Conservation (phyloP, 2,329 filamentous ascomycete genomes). For the Dactylonectria estremocensis region DNA sequence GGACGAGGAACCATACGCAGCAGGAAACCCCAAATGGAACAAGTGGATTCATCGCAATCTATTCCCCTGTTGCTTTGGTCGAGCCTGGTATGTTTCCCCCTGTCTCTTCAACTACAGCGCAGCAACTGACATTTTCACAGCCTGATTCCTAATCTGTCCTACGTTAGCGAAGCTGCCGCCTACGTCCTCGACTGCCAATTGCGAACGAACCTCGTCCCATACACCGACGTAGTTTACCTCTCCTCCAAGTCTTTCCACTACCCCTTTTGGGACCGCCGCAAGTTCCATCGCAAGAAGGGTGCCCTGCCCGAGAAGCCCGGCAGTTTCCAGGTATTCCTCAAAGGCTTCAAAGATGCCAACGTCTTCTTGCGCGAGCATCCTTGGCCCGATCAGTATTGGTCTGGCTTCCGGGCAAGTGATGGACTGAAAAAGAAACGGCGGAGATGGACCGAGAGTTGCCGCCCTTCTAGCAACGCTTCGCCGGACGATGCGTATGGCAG, state of each 20-base stretch:
- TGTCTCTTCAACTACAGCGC: background rate
- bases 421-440: constrained; percentile 74
- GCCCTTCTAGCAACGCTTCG: constrained; percentile 68
- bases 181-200: constrained; percentile 95
- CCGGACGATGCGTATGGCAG: constrained; percentile 77
- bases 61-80: constrained; percentile 96
- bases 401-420: constrained; percentile 78
- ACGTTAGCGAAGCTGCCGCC: constrained; percentile 96
- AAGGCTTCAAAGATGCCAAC: constrained; percentile 97
- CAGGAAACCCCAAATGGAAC: constrained; percentile 98
- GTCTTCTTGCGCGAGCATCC: constrained; percentile 95
- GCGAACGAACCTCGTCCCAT: constrained; percentile 92
- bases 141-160: constrained; percentile 96
- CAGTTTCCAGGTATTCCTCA: constrained; percentile 97
- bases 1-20: constrained; percentile 98
- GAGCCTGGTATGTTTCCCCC: constrained; percentile 77
- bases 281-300: constrained; percentile 89
- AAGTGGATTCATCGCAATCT: constrained; percentile 99
- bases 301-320: constrained; percentile 90
- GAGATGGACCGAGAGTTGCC: constrained; percentile 85
- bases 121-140: constrained; percentile 54
- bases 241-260: constrained; percentile 99
- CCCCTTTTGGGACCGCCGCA: constrained; percentile 95
- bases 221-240: constrained; percentile 94
- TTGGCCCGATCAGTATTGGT: constrained; percentile 91